phyloP scores from a whole-genome alignment of 2,329 filamentous ascomycete species.

The Cephalotrichum gorgonifer region DNA sequence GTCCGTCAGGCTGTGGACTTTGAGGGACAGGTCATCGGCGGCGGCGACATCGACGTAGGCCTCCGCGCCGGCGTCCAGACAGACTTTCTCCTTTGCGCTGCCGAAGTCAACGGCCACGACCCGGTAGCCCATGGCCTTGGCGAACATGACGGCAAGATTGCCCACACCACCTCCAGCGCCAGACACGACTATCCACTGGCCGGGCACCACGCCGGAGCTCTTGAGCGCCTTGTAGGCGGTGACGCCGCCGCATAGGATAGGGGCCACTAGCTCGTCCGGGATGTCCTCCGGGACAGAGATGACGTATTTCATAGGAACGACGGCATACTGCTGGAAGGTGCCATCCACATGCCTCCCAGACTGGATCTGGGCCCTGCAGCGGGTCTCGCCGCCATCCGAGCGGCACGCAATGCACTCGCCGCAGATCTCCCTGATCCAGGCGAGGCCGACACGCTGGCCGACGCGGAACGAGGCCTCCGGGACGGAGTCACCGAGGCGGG shows the following conservation, averaged over 20 bases:
- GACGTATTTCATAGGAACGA: constrained; percentile 23
- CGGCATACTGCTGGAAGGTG: constrained; percentile 26
- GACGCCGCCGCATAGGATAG: constrained; percentile 30
- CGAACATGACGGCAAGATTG: constrained; percentile 25
- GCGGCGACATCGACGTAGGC: constrained; percentile 22
- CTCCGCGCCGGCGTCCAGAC: constrained; percentile 22
- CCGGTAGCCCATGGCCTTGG: constrained; percentile 29
- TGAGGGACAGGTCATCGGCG: constrained; percentile 12
- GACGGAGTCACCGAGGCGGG: constrained; percentile 22
- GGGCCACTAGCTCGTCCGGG: constrained; percentile 25
- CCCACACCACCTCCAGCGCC: constrained; percentile 30
- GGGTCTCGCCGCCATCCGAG: constrained; percentile 21
- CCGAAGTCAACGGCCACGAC: constrained; percentile 27
- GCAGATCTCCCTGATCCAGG: constrained; percentile 26
- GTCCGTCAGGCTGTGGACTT: constrained; percentile 14
- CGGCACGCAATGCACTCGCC: constrained; percentile 22
- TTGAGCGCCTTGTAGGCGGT: constrained; percentile 32
- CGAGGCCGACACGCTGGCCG: constrained; percentile 26
- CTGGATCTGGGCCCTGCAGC: constrained; percentile 21
- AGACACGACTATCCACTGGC: constrained; percentile 24
- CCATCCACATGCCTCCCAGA: constrained; percentile 23
- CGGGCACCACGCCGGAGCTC: constrained; percentile 16
- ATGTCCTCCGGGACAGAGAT: constrained; percentile 15
- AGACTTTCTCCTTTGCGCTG: constrained; percentile 15
- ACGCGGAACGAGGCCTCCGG: constrained; percentile 13